A percentile compares a stretch with the other conserved stretches of the same genome.
Evolutionary conservation across 1,284 basidiomycete species (phyloP).

Genomic region (Trichosporon inkin): DNA sequence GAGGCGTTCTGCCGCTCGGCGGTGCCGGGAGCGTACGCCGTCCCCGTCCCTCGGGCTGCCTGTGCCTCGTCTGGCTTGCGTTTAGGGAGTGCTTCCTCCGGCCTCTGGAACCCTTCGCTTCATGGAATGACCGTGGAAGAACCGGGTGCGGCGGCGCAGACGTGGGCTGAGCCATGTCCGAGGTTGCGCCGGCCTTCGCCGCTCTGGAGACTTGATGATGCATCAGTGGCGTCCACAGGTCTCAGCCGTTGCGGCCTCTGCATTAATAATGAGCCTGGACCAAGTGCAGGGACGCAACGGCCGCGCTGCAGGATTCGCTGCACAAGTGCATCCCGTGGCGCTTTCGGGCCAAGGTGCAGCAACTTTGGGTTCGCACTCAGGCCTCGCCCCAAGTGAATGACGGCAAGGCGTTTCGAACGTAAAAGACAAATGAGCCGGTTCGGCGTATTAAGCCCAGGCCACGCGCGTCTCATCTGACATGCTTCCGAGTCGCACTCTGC

Average conservation of each 20-base stretch:
- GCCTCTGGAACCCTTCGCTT: too few species aligned
- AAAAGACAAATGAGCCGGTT: background rate
- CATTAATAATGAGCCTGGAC: background rate
- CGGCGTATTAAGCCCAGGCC: background rate
- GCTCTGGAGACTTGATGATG: background rate
- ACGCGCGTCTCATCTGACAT: too few species aligned
- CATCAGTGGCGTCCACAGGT: background rate
- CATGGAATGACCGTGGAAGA: too few species aligned
- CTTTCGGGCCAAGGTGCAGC: background rate
- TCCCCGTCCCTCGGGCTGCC: too few species aligned
- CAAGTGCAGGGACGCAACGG: background rate
- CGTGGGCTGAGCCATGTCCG: too few species aligned
- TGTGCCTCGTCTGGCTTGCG: too few species aligned
- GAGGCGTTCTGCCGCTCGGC: too few species aligned
- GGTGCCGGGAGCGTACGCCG: too few species aligned
- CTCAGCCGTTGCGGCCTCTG: background rate
- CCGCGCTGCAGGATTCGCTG: background rate
- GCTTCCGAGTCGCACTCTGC: too few species aligned
- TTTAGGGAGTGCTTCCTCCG: too few species aligned
- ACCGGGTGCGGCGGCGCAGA: too few species aligned
- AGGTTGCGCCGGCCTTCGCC: too few species aligned
- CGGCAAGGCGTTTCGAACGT: background rate
- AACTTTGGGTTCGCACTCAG: conserved; percentile 7
- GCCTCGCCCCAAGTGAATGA: background rate
- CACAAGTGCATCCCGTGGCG: background rate